phyloP scores from a whole-genome alignment of 2,329 filamentous ascomycete species.

The Pochonia chlamydosporia region DNA sequence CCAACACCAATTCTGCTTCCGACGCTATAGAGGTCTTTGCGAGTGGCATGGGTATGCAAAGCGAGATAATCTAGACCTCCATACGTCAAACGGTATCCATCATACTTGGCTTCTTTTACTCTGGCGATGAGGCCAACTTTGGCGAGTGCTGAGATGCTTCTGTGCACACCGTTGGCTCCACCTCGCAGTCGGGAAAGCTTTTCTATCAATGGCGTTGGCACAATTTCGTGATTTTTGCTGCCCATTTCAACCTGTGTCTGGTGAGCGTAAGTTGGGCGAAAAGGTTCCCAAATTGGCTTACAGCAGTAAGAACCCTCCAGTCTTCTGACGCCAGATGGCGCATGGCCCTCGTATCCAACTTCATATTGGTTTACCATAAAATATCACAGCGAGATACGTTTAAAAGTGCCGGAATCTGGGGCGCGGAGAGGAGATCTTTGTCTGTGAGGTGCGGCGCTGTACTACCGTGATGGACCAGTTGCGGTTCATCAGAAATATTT shows the following conservation, averaged over 20 bases:
- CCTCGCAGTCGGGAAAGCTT: slow-evolving; percentile 77
- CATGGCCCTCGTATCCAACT: slow-evolving; percentile 88
- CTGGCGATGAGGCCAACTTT: slow-evolving; percentile 88
- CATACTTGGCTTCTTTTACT: slow-evolving; percentile 94
- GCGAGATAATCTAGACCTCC: slow-evolving; percentile 97
- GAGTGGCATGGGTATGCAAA: slow-evolving; percentile 78
- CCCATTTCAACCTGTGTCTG: slow-evolving; percentile 74
- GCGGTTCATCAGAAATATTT: slow-evolving; percentile 10
- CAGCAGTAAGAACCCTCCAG: slow-evolving; percentile 90
- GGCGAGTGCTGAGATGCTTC: slow-evolving; percentile 81
- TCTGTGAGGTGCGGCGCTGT: no score
- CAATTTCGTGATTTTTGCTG: slow-evolving; percentile 94
- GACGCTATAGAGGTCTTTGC: slow-evolving; percentile 79
- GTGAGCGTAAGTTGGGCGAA: neutral
- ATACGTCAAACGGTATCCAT: slow-evolving; percentile 94
- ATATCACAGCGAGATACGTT: no score
- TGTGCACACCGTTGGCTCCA: slow-evolving; percentile 73
- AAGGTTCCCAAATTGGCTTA: slow-evolving; percentile 39
- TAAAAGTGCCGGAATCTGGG: no score
- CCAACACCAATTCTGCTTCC: slow-evolving; percentile 93
- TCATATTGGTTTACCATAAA: slow-evolving; percentile 54
- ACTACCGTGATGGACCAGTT: no score
- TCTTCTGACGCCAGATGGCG: slow-evolving; percentile 90
- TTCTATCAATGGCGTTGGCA: slow-evolving; percentile 83
- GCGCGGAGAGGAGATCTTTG: no score